Conservation (phyloP, 2,329 filamentous ascomycete species). For the Parastagonospora nodorum region DNA sequence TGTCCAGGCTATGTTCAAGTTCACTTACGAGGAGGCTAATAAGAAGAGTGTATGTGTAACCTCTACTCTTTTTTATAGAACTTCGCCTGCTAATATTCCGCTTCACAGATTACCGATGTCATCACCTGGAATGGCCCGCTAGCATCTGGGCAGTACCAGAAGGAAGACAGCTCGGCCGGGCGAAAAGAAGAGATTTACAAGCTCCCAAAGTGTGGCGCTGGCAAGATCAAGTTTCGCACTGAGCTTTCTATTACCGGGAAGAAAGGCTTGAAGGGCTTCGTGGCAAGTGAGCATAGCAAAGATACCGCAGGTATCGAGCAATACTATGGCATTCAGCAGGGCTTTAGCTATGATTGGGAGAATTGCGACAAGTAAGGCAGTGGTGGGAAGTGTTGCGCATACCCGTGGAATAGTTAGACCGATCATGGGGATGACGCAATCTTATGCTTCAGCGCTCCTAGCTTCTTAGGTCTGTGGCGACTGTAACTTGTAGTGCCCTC, state of each 20-base stretch:
- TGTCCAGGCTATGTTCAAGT: constrained; percentile 16
- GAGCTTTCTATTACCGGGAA: constrained; percentile 15
- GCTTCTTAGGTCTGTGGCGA: no score
- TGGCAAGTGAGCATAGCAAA: constrained; percentile 9
- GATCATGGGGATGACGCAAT: no score
- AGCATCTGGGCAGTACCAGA: constrained; percentile 5
- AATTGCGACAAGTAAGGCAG: constrained; percentile 12
- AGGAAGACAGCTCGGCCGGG: constrained; percentile 6
- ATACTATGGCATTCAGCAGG: constrained; percentile 22
- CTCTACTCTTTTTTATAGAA: neutral
- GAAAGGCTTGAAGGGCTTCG: constrained; percentile 12
- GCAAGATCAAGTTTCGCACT: constrained; percentile 15
- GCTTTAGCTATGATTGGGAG: constrained; percentile 23
- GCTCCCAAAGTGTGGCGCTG: constrained; percentile 13
- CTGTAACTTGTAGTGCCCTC: no score
- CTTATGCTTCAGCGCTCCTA: no score
- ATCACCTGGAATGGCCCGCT: constrained; percentile 11
- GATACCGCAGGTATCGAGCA: constrained; percentile 3
- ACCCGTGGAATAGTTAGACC: no score
- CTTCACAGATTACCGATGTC: constrained; percentile 10
- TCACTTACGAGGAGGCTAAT: constrained; percentile 15
- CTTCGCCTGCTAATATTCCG: neutral
- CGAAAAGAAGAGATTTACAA: constrained; percentile 9
- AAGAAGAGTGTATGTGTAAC: constrained; percentile 7
- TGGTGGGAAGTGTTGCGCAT: no score